Evolutionary conservation across 2,329 filamentous ascomycete species (phyloP), one percentile per base, ranked within the genome.

Genomic region (Exutisphaerella laricina): DNA sequence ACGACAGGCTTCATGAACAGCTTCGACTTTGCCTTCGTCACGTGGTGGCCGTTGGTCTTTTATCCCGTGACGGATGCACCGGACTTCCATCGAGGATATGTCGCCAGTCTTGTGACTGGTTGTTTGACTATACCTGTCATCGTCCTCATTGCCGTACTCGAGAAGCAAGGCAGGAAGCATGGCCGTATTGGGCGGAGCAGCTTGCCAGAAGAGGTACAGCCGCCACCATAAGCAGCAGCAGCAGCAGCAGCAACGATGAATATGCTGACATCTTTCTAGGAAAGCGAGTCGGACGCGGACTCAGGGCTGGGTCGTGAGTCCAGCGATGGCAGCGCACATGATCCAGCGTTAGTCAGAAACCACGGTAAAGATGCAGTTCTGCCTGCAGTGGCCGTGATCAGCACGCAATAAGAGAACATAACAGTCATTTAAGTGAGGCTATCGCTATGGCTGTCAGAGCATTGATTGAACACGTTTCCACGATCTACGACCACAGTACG

Each of bases 1-100:
- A 69, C 68, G 2, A 71, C 68, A 5, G 48, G 48, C 4, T 51
- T 51, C 32, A 51, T 51, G 48, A 51, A 51, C 36, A 44, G 39
- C 20, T 51, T 51, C 32, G 48, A 51, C 18, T 48, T 51, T 25
- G 48, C 48, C 18, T 51, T 48, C 28, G 48, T 51, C 8, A 48
- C 48, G 5, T 51, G 48, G 48, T 51, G 48, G 48, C 48, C 48
- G 16, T 32, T 51, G 20, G 28, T 51, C 20, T 51, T 51, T 35
- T 51, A 45, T 22, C 50, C 52, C 1, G 52, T 53, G 10, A 53
- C 52, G 4, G 52, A 55, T 28, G 52, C 52, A 9, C 52, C 52
- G 10, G 45, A 55, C 21, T 55, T 47, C 21, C 41, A 40, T n/a
- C 51, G 51, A 43, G 52, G 52, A 17, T 53, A 53, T 16, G 48